Conservation (phyloP, 2,329 filamentous ascomycete species). For the Paecilomyces sp. region DNA sequence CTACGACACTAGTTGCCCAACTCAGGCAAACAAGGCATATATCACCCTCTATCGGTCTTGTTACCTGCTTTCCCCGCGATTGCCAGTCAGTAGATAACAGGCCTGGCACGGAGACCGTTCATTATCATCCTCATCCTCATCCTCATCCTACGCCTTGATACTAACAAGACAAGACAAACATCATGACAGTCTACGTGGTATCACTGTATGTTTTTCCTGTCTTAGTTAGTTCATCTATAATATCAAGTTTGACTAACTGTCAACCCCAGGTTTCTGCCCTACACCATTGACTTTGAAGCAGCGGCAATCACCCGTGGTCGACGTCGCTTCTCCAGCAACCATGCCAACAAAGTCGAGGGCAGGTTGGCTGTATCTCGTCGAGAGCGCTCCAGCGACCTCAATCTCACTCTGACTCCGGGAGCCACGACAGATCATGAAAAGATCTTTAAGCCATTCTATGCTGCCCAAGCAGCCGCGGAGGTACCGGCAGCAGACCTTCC, state of each 20-base stretch:
- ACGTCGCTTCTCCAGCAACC: constrained; percentile 16
- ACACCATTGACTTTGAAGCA: constrained; percentile 28
- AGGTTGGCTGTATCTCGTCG: constrained; percentile 14
- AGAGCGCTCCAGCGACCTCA: constrained; percentile 11
- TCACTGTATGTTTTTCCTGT: constrained; percentile 20
- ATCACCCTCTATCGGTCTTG: not conserved
- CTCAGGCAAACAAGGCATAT: not conserved
- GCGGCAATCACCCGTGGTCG: constrained; percentile 14
- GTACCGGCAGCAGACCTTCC: constrained; percentile 22
- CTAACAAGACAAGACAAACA: not conserved
- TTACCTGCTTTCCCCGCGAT: not conserved
- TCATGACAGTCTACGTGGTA: constrained; percentile 29
- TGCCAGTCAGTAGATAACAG: not conserved
- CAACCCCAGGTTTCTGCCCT: constrained; percentile 25
- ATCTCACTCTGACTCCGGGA: constrained; percentile 25
- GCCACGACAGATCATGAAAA: constrained; percentile 32
- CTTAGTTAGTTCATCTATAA: not conserved
- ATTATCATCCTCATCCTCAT: not conserved
- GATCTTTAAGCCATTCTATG: constrained; percentile 28
- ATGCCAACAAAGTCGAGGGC: constrained; percentile 15
- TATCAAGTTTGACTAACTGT: not conserved
- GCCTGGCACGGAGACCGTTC: not conserved
- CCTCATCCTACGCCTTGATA: no score
- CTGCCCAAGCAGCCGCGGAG: constrained; percentile 18
- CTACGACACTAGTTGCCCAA: not conserved